Percentiles rank a stretch among this genome's conserved stretches.
Conservation (phyloP, 495 filamentous ascomycete species). For the Endocarpon pusillum region DNA sequence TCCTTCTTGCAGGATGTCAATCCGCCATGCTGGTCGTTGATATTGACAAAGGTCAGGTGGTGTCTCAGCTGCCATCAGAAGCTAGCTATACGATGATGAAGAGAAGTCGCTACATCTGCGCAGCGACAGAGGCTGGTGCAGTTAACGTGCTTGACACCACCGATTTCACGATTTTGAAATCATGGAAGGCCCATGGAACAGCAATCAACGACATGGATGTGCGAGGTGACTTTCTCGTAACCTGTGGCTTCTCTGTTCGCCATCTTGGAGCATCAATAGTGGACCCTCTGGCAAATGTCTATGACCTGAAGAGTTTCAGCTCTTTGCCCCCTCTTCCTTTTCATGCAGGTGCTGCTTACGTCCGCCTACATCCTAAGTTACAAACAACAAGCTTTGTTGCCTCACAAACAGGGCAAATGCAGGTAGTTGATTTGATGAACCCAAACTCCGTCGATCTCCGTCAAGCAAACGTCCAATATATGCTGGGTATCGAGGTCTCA, state of each 20-base stretch:
- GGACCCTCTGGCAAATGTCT: constrained; percentile 85
- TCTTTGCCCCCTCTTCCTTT: constrained; percentile 83
- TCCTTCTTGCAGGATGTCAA: constrained; percentile 77
- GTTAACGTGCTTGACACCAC: constrained; percentile 72
- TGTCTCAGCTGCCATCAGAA: constrained; percentile 54
- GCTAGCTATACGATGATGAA: constrained; percentile 82
- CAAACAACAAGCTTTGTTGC: constrained; percentile 82
- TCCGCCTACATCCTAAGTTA: constrained; percentile 87
- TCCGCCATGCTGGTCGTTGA: constrained; percentile 80
- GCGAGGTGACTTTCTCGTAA: constrained; percentile 76
- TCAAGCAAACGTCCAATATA: constrained; percentile 62
- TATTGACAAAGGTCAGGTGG: constrained; percentile 64
- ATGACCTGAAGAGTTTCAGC: constrained; percentile 71
- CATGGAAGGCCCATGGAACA: constrained; percentile 73
- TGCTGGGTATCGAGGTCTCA: constrained; percentile 67
- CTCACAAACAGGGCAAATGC: constrained; percentile 78
- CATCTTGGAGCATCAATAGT: constrained; percentile 47
- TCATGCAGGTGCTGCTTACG: constrained; percentile 76
- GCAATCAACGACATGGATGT: constrained; percentile 91
- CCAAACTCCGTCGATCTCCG: constrained; percentile 75
- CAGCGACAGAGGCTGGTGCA: constrained; percentile 66
- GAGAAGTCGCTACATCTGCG: constrained; percentile 74
- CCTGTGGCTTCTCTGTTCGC: constrained; percentile 80
- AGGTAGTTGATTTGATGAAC: constrained; percentile 91
- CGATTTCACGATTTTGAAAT: constrained; percentile 59